phyloP scores from a whole-genome alignment of 352 stramenopile genomes.

The Globisporangium perplexum region DNA sequence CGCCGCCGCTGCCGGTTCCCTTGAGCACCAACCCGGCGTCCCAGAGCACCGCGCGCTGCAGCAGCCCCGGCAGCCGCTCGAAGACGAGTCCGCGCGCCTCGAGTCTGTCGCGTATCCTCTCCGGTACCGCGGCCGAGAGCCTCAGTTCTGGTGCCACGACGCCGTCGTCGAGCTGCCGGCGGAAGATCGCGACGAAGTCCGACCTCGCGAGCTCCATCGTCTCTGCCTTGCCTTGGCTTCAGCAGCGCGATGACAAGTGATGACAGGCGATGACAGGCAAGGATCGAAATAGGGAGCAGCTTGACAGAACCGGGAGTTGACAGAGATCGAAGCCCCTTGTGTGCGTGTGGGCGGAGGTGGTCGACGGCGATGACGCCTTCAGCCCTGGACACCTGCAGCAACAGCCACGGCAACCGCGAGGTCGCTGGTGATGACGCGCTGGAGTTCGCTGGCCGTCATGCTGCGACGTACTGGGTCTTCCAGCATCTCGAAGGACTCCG shows the following conservation, averaged over 20 bases:
- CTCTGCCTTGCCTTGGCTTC: no score
- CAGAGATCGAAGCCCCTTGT: no score
- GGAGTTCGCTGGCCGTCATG: constrained; percentile 6
- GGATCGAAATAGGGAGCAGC: no score
- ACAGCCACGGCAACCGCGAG: no score
- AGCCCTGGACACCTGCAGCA: no score
- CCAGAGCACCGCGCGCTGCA: constrained; percentile 22
- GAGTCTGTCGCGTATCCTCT: not conserved
- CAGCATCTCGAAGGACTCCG: constrained; percentile 16
- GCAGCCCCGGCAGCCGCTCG: constrained; percentile 9
- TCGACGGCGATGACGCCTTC: no score
- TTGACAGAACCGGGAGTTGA: no score
- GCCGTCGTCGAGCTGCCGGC: constrained; percentile 5
- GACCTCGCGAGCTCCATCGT: not conserved
- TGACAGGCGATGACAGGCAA: no score
- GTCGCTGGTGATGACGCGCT: not conserved
- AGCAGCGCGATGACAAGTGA: no score
- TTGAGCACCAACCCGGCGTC: constrained; percentile 12
- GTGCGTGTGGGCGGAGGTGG: no score
- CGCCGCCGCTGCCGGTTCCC: not conserved
- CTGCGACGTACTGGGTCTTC: constrained; percentile 32
- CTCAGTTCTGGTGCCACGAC: not conserved
- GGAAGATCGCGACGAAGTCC: constrained; percentile 10
- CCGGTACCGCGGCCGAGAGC: not conserved
- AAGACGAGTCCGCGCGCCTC: constrained; percentile 6